Conservation (phyloP, 495 filamentous ascomycete genomes). For the Stereocaulon alpinum region DNA sequence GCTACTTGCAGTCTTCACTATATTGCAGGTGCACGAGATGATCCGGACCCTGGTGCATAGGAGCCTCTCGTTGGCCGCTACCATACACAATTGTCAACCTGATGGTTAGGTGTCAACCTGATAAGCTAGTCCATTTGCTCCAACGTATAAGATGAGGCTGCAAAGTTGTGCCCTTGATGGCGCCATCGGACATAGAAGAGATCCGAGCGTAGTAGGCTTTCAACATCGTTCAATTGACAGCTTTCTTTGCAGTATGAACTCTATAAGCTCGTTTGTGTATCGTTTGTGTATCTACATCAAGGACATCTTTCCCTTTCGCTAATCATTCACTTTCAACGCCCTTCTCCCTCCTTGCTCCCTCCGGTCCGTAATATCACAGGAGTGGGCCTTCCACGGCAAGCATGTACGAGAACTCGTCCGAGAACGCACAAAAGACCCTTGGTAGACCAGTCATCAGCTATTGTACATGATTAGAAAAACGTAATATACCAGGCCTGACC, state of each 20-base stretch:
- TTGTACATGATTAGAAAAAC: conserved; percentile 13
- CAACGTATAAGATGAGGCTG: too few species aligned
- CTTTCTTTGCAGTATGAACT: not conserved
- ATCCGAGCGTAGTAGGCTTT: too few species aligned
- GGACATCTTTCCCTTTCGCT: not conserved
- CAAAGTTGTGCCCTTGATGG: too few species aligned
- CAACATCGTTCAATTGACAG: not conserved
- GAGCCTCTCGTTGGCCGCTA: too few species aligned
- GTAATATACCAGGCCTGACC: conserved; percentile 6
- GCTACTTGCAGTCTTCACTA: too few species aligned
- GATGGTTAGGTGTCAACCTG: too few species aligned
- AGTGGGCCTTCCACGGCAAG: conserved; percentile 1
- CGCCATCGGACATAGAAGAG: too few species aligned
- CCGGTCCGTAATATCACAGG: conserved; percentile 7
- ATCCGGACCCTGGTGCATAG: too few species aligned
- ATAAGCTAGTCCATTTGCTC: too few species aligned
- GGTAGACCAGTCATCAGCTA: conserved; percentile 11
- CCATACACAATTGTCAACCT: too few species aligned
- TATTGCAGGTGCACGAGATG: too few species aligned
- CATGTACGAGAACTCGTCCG: conserved; percentile 11
- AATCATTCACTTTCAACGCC: not conserved
- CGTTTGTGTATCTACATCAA: conserved; percentile 4
- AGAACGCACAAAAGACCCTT: conserved; percentile 11
- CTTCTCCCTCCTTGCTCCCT: not conserved
- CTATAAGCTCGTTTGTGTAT: conserved; percentile 10